Evolutionary conservation across 306 rosid genomes (phyloP).

Genomic region (Cajanus cajan): DNA sequence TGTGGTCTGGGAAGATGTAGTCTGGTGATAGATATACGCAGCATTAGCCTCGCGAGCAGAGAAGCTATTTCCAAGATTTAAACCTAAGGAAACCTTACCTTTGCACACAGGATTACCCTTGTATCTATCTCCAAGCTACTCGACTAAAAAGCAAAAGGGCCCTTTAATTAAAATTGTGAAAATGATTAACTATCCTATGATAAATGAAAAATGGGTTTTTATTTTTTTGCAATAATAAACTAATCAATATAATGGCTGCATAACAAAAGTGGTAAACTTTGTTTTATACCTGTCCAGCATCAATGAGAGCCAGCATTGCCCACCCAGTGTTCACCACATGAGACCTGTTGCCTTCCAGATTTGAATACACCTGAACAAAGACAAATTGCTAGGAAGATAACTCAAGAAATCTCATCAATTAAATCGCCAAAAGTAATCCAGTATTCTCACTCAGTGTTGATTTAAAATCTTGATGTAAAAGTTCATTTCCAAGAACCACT

Average conservation of each 20-base stretch:
- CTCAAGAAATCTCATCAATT: conserved; percentile 17
- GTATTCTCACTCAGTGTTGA: conserved; percentile 2
- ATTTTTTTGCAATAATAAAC: conserved; percentile 5
- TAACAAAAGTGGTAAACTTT: conserved; percentile 16
- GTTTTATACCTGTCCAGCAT: conserved; percentile 70
- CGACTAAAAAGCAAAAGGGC: not conserved
- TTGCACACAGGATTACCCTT: not conserved
- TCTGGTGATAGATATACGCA: not conserved
- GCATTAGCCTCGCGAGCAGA: not conserved
- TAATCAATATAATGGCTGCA: conserved; percentile 11
- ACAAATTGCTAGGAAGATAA: conserved; percentile 10
- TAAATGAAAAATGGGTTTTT: not conserved
- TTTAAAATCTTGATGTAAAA: conserved; percentile 20
- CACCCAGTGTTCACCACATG: conserved; percentile 82
- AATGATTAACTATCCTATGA: conserved; percentile 8
- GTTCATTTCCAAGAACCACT: not conserved
- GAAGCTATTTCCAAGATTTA: not conserved
- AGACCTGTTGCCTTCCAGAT: conserved; percentile 56
- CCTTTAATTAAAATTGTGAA: conserved; percentile 11
- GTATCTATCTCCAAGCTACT: not conserved
- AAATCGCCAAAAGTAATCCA: conserved; percentile 7
- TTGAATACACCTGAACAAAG: conserved; percentile 63
- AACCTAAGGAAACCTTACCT: not conserved
- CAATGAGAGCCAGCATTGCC: conserved; percentile 78
- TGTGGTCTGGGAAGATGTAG: not conserved